Percentiles rank a stretch among this genome's conserved stretches.
Evolutionary conservation across 2,329 filamentous ascomycete species (phyloP).

Genomic region (Pestalotiopsis sp.): DNA sequence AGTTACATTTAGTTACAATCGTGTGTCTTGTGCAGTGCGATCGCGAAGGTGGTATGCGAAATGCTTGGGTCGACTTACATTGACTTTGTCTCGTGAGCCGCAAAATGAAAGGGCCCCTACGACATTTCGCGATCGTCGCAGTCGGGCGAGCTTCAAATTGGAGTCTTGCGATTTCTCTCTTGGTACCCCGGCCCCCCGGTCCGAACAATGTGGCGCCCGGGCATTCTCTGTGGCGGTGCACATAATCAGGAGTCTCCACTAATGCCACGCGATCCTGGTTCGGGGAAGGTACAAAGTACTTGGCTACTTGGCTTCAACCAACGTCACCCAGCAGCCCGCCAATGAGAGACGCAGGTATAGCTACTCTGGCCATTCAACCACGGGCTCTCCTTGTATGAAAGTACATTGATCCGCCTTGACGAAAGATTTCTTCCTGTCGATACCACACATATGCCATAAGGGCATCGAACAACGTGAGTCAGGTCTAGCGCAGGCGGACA

Average conservation of each 20-base stretch:
- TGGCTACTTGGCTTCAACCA: background rate
- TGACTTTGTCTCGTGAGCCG: background rate
- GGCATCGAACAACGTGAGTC: background rate
- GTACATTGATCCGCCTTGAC: background rate
- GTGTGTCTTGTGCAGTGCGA: background rate
- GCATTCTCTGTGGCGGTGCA: conserved; percentile 1
- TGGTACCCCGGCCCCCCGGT: background rate
- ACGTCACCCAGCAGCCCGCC: background rate
- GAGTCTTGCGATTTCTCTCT: background rate
- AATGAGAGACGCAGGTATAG: background rate
- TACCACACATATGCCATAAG: background rate
- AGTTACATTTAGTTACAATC: background rate
- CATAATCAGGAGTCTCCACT: background rate
- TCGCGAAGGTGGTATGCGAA: too few relatives aligned
- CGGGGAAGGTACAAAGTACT: background rate
- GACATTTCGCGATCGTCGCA: background rate
- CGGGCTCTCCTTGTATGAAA: background rate
- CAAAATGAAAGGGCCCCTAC: background rate
- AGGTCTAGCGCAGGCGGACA: background rate
- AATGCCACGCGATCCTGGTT: conserved; percentile 1
- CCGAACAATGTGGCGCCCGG: background rate
- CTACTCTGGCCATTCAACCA: background rate
- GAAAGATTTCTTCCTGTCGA: background rate
- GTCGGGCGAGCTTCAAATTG: background rate
- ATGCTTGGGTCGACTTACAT: background rate